Base-by-base conservation (phyloP, 495 filamentous ascomycete genomes). In the Aspergillus avenaceus region DNA sequence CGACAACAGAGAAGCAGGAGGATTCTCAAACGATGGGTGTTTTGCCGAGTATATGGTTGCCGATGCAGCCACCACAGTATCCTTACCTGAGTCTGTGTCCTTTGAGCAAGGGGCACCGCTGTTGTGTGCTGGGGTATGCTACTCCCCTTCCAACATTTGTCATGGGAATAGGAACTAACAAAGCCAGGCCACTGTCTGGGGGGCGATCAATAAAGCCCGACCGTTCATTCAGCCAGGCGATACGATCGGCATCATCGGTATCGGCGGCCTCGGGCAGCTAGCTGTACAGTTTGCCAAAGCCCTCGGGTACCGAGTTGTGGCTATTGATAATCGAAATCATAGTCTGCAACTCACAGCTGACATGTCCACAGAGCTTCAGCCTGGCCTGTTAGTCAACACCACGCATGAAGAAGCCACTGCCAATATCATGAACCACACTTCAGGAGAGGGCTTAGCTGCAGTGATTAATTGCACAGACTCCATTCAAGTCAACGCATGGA, bases 231-330 rank as follows among this genome's bases (percentile, higher is more conserved):
- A 58, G 40, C 58, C 60, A 2, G 67, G 60, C 11, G 67, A 73
- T 11, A 60, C 66, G 0, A 67, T 74, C 16, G 76, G 66, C 32
- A 64, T 81, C 31, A 62, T 78, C n/a, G 78, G 77, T 8, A 61
- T 81, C 7, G 78, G 78, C 16, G 78, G 77, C 7, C 66, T 81
- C 0, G 78, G 78, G 7, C 78, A 82, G 58, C 50, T 80, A 40
- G 77, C 74, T 9, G 73, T 81, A 38, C 74, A 78, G 56, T 79
- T 77, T 49, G 77, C 75, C 21, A 54, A 59, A 31, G 76, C 77
- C 56, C 72, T 76, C 70, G 76, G 76, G 16, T 76, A 65, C 58
- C 67, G 41, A 22, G 22, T 31, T 2, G 29, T 52, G 13, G 49
- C 49, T 21, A 38, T 52, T 21, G 48, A 50, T 27, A 42, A 42